These are phyloP conservation scores for Xenoacremonium recifei DNA, from an alignment of 2,329 filamentous ascomycete genomes.

Conservation along the genomic window DNA sequence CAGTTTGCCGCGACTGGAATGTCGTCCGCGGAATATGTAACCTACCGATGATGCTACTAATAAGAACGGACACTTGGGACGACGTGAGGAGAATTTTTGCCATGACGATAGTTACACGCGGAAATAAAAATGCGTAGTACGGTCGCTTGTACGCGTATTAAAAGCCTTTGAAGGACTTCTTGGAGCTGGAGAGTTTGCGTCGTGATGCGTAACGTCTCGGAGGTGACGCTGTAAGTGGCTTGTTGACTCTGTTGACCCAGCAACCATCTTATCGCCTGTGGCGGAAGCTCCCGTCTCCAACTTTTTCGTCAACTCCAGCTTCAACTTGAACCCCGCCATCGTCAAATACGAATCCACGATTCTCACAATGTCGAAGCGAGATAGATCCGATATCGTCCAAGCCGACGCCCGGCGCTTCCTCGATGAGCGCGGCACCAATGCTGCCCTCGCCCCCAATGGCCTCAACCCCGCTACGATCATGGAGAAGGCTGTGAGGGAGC, in stretches of 20 bases:
- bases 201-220: too few species aligned
- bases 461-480: slow-evolving; percentile 94
- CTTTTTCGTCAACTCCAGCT: slow-evolving; percentile 14
- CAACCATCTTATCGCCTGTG: slow-evolving; percentile 44
- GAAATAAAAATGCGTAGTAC: too few species aligned
- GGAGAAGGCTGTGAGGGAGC: slow-evolving; percentile 93
- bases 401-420: slow-evolving; percentile 82
- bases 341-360: slow-evolving; percentile 7
- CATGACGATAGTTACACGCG: too few species aligned
- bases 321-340: slow-evolving; percentile 7
- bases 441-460: slow-evolving; percentile 75
- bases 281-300: slow-evolving; percentile 10
- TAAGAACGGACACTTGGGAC: slow-evolving; percentile 66
- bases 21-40: slow-evolving; percentile 13
- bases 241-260: slow-evolving; percentile 36
- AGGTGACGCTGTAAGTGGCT: slow-evolving; percentile 6
- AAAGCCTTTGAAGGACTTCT: too few species aligned
- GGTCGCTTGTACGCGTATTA: too few species aligned
- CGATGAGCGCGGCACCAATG: slow-evolving; percentile 83
- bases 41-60: slow-evolving; percentile 64
- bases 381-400: slow-evolving; percentile 56
- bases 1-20: slow-evolving; percentile 14
- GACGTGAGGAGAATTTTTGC: slow-evolving; percentile 61
- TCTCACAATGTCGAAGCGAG: slow-evolving; percentile 30
- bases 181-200: slow-evolving; percentile 20